phyloP scores from a whole-genome alignment of 1,284 basidiomycete species.

The Polyporus tsugae region DNA sequence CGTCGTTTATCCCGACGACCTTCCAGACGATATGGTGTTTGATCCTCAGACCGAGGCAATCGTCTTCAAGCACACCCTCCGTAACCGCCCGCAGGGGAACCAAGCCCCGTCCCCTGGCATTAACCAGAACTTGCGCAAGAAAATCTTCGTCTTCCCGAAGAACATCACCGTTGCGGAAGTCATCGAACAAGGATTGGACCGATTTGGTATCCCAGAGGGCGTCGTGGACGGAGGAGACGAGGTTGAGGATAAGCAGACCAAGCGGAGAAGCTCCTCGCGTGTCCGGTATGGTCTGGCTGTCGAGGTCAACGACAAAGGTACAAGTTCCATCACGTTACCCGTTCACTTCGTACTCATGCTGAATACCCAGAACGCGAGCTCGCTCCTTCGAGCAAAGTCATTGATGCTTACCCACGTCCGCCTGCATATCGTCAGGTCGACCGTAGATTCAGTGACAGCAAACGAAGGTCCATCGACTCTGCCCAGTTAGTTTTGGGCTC shows the following conservation, averaged over 20 bases:
- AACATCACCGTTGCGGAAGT: slow-evolving; percentile 97
- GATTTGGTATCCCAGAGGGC: slow-evolving; percentile 94
- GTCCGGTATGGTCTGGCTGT: slow-evolving; percentile 85
- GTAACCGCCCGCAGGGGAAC: slow-evolving; percentile 55
- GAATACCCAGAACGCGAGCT: slow-evolving; percentile 72
- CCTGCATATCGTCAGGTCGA: slow-evolving; percentile 76
- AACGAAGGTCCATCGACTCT: slow-evolving; percentile 91
- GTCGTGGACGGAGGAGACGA: slow-evolving; percentile 98
- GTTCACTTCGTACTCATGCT: background rate
- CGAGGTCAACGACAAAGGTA: slow-evolving; percentile 70
- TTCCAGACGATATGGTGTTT: slow-evolving; percentile 94
- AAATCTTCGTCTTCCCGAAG: slow-evolving; percentile 89
- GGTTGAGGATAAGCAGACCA: slow-evolving; percentile 89
- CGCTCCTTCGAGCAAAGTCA: slow-evolving; percentile 77
- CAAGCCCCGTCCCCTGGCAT: slow-evolving; percentile 58
- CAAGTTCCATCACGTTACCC: too few relatives aligned
- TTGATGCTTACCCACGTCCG: slow-evolving; percentile 85
- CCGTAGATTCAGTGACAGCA: slow-evolving; percentile 64
- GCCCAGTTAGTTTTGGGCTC: slow-evolving; percentile 73
- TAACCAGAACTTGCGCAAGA: slow-evolving; percentile 68
- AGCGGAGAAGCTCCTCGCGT: slow-evolving; percentile 79
- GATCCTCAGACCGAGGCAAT: slow-evolving; percentile 92
- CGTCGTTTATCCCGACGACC: slow-evolving; percentile 86
- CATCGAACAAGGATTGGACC: slow-evolving; percentile 89
- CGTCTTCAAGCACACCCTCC: slow-evolving; percentile 77